Percentiles rank a stretch among this genome's conserved stretches.
phyloP scores from a whole-genome alignment of 129 eudicot species.

The Lonicera japonica region DNA sequence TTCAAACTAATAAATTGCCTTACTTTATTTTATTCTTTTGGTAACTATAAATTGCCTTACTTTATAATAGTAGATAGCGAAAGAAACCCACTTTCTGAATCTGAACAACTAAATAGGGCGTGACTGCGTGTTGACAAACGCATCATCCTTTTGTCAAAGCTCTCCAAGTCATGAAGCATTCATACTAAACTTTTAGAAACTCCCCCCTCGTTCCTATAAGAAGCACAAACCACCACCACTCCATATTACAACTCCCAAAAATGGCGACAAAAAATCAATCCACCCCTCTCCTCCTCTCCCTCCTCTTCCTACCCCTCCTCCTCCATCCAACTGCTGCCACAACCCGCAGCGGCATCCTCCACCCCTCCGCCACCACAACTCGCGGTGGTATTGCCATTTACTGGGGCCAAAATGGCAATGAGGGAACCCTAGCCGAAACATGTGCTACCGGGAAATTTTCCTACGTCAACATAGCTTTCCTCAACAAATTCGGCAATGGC shows the following conservation, averaged over 20 bases:
- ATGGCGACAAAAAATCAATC: conserved; percentile 22
- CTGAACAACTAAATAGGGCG: no score
- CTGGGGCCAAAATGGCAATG: conserved; percentile 82
- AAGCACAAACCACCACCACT: conserved; percentile 12
- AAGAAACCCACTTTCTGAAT: no score
- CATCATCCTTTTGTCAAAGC: no score
- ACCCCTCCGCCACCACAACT: conserved; percentile 5
- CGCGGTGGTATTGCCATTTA: conserved; percentile 65
- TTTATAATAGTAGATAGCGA: no score
- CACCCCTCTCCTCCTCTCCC: conserved; percentile 17
- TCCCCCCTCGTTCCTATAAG: conserved; percentile 13
- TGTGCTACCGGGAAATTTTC: conserved; percentile 60
- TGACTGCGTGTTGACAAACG: no score
- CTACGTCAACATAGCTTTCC: conserved; percentile 58
- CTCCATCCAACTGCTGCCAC: conserved; percentile 8
- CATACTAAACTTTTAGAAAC: conserved; percentile 6
- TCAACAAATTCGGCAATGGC: conserved; percentile 56
- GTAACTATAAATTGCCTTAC: no score
- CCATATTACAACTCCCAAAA: conserved; percentile 14
- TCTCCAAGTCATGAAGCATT: neutral
- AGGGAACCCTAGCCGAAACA: conserved; percentile 46
- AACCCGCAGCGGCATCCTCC: conserved; percentile 41
- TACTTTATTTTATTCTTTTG: no score
- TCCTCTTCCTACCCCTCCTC: conserved; percentile 12
- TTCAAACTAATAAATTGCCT: no score